Conservation (phyloP, 2,329 filamentous ascomycete genomes). For the Diaporthe aspalathi region DNA sequence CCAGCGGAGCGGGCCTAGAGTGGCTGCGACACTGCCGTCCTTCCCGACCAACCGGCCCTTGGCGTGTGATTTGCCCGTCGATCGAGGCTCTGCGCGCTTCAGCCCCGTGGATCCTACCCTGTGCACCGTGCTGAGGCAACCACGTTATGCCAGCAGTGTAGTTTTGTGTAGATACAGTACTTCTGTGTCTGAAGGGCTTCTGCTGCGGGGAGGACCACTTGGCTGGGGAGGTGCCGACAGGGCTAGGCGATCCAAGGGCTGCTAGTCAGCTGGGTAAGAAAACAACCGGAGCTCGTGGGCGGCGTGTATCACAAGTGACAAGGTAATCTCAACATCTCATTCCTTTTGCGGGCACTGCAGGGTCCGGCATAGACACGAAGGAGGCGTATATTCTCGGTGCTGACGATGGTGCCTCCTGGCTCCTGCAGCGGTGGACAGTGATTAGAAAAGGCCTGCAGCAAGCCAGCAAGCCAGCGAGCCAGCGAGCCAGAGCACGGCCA, state of each 20-base stretch:
- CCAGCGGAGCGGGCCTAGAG: constrained; percentile 16
- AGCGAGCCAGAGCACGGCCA: neutral
- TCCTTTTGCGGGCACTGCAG: constrained; percentile 4
- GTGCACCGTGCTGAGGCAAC: constrained; percentile 6
- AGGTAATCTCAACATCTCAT: neutral
- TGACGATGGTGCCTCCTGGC: neutral
- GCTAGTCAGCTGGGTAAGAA: neutral
- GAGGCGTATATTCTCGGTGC: neutral
- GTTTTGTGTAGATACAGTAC: neutral
- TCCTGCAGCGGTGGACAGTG: constrained; percentile 2
- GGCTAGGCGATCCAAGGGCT: neutral
- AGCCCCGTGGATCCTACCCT: constrained; percentile 25
- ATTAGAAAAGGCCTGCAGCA: neutral
- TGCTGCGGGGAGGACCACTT: neutral
- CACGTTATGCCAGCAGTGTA: neutral
- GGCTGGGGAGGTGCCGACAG: neutral
- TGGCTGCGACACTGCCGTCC: constrained; percentile 26
- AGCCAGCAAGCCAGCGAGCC: neutral
- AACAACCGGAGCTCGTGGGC: neutral
- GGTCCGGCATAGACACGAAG: neutral
- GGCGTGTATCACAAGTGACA: neutral
- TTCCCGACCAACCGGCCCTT: constrained; percentile 26
- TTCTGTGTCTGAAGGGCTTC: neutral
- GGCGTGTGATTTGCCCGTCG: constrained; percentile 28
- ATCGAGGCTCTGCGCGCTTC: constrained; percentile 30